Evolutionary conservation across 2,329 filamentous ascomycete species (phyloP).

Genomic region (Fusarium algeriense): DNA sequence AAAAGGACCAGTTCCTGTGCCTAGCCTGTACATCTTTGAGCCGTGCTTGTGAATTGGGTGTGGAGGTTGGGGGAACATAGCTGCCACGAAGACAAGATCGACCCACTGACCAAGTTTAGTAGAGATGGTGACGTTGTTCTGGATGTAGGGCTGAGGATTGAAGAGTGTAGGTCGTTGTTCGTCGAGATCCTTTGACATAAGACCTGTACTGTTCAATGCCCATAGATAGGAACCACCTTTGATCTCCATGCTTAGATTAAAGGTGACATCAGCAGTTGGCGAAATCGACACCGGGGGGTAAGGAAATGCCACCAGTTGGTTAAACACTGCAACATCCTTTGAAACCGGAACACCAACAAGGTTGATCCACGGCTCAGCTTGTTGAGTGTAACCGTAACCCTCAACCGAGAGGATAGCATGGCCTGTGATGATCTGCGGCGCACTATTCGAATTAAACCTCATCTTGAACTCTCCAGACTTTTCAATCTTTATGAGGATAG

Average conservation of each 20-base stretch:
- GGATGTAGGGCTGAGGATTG: constrained; percentile 49
- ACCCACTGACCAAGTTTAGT: constrained; percentile 65
- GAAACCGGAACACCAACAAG: constrained; percentile 60
- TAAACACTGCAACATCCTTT: constrained; percentile 57
- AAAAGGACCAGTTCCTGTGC: constrained; percentile 63
- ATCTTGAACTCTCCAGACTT: constrained; percentile 65
- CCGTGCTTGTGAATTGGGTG: constrained; percentile 76
- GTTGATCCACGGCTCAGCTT: constrained; percentile 61
- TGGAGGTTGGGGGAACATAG: constrained; percentile 58
- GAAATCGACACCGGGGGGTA: constrained; percentile 62
- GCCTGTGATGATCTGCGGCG: constrained; percentile 67
- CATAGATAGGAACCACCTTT: constrained; percentile 63
- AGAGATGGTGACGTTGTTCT: constrained; percentile 62
- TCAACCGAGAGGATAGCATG: constrained; percentile 60
- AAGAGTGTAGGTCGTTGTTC: constrained; percentile 60
- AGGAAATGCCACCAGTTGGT: constrained; percentile 57
- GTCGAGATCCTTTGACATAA: constrained; percentile 56
- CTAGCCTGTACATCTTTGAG: constrained; percentile 70
- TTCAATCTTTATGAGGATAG: constrained; percentile 61
- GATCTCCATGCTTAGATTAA: constrained; percentile 56
- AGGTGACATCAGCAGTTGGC: constrained; percentile 59
- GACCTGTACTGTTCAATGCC: constrained; percentile 62
- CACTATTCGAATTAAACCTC: constrained; percentile 62
- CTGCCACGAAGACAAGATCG: constrained; percentile 65
- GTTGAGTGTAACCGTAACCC: constrained; percentile 34